These are phyloP conservation scores for Calonectria henricotiae DNA, from an alignment of 2,329 filamentous ascomycete species.

Conservation along the genomic window DNA sequence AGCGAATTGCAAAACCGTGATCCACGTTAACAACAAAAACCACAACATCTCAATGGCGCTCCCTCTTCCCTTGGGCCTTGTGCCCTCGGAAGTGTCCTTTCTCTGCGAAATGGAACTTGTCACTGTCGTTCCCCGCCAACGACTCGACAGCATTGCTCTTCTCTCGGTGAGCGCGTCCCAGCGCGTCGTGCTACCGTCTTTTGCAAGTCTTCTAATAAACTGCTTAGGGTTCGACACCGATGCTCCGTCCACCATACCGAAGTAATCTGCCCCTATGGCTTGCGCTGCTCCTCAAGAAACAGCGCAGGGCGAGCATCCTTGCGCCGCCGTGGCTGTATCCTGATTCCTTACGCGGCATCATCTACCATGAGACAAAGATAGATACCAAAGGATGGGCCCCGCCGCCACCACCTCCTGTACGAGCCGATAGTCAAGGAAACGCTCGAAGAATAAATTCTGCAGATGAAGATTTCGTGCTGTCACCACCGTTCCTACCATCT, in stretches of 20 bases:
- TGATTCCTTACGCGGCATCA: conserved; percentile 81
- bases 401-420: conserved; percentile 77
- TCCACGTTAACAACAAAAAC: conserved; percentile 25
- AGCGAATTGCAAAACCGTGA: conserved; percentile 37
- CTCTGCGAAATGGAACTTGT: conserved; percentile 98
- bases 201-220: conserved; percentile 43
- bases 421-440: conserved; percentile 65
- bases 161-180: conserved; percentile 79
- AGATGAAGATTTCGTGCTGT: conserved; percentile 61
- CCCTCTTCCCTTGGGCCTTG: conserved; percentile 72
- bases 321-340: conserved; percentile 91
- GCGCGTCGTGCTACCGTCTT: conserved; percentile 39
- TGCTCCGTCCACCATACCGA: conserved; percentile 86
- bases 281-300: conserved; percentile 93
- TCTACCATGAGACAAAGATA: conserved; percentile 84
- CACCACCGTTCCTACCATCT: conserved; percentile 85
- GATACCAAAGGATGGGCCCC: conserved; percentile 83
- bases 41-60: conserved; percentile 62
- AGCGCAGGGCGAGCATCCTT: conserved; percentile 92
- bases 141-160: conserved; percentile 87
- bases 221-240: conserved; percentile 81
- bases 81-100: conserved; percentile 92
- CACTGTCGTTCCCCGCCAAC: conserved; percentile 91
- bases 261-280: conserved; percentile 92
- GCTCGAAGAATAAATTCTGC: conserved; percentile 56